Base-by-base conservation (phyloP, 805 yeast genomes). In the Sugiyamaella marilandica region DNA sequence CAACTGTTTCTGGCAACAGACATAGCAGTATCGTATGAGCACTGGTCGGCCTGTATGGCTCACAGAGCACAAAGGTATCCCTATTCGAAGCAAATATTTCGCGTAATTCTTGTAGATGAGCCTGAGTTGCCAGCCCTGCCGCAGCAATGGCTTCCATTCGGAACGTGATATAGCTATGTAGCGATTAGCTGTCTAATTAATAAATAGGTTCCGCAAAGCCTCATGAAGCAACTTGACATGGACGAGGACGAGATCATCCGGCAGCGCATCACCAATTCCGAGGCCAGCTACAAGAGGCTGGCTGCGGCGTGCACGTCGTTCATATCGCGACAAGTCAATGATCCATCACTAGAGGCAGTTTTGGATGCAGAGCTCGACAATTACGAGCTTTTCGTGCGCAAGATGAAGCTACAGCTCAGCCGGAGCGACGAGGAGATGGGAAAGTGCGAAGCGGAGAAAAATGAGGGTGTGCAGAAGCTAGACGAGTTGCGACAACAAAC, bases 1-100 rank as follows among this genome's bases (percentile, higher is more conserved):
- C 55, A 10, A 54, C 49, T 0, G 69, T 57, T 35, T 62, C 71
- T 2, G 73, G 73, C 39, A 62, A 45, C 34, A 67, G 58, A 21
- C 59, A 54, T 32, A 69, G 50, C 8, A 60, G 39, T 21, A 70
- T 51, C 2, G 65, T 52, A 52, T 60, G 60, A 4, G 70, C 71
- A 19, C 65, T 62, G 5, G 52, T 46, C 1, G 67, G 55, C 11
- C 59, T 60, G 32, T 47, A 56, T 9, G 60, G 54, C 8, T 52
- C 51, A 8, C 34, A 49, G 10, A 41, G 16, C 2, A 58, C 24
- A 43, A 55, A 59, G 14, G 26, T 41, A 10, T 53, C 57, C 39
- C 32, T 45, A n/a, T 57, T 51, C 21, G 36, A 14, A 14, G 35
- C 39, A 2, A 57, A n/a, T 10, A 55, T 31, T 10, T 43, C 35